Conservation (phyloP, 768 basidiomycete species). For the Sporobolomyces pararoseus region DNA sequence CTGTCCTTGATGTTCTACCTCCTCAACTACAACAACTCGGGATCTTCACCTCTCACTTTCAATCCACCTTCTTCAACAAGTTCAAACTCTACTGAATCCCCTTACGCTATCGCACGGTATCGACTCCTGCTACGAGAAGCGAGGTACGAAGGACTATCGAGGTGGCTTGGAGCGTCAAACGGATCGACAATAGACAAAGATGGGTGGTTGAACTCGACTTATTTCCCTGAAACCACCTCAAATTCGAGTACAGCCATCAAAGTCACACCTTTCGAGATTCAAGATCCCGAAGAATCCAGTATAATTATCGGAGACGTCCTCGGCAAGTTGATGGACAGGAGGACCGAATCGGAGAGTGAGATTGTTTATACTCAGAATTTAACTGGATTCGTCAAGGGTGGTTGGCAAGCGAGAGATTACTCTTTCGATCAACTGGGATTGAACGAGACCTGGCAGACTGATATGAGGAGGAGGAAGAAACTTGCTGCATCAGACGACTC, state of each 20-base stretch:
- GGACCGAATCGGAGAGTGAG: neutral
- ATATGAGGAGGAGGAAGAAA: constrained; percentile 1
- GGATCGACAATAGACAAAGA: neutral
- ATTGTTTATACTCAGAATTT: constrained; percentile 30
- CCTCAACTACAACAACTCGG: constrained; percentile 16
- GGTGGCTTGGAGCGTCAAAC: constrained; percentile 17
- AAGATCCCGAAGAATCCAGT: neutral
- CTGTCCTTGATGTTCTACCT: constrained; percentile 33
- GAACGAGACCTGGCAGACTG: constrained; percentile 27
- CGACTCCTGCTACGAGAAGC: constrained; percentile 14
- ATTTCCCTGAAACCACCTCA: constrained; percentile 15
- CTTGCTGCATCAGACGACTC: neutral
- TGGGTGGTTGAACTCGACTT: constrained; percentile 18
- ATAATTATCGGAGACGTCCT: constrained; percentile 2
- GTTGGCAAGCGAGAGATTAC: constrained; percentile 1
- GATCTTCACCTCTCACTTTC: neutral
- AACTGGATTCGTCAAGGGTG: constrained; percentile 32
- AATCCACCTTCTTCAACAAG: neutral
- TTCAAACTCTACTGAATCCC: neutral
- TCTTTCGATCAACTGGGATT: constrained; percentile 21
- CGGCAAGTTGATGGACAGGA: neutral
- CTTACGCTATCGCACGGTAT: neutral
- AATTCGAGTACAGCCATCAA: neutral
- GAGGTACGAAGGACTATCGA: constrained; percentile 9
- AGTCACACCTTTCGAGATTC: neutral